Evolutionary conservation across 2,329 filamentous ascomycete species (phyloP).

Genomic region (Fusarium ambrosium): DNA sequence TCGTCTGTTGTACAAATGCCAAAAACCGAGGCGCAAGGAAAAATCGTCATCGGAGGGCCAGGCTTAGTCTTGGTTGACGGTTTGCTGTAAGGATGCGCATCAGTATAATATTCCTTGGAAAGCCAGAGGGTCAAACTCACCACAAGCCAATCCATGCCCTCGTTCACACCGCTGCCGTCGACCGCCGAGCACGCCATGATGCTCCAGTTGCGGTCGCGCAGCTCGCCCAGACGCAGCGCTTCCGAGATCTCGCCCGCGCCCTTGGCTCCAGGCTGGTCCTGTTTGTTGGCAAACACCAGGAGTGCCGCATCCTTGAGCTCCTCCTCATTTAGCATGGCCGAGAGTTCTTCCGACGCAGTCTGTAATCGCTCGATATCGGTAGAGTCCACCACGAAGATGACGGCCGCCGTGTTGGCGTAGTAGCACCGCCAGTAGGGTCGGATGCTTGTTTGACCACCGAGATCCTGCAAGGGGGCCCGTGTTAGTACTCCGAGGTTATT

Average conservation of each 20-base stretch:
- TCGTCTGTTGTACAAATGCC: constrained; percentile 52
- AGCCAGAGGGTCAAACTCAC: constrained; percentile 63
- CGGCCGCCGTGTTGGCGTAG: constrained; percentile 97
- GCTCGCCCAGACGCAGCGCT: constrained; percentile 87
- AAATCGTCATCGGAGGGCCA: constrained; percentile 23
- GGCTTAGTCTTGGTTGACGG: constrained; percentile 52
- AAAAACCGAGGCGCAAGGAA: constrained; percentile 36
- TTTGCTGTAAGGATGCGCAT: constrained; percentile 48
- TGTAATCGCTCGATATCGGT: constrained; percentile 96
- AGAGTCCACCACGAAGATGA: constrained; percentile 98
- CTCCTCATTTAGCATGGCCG: constrained; percentile 96
- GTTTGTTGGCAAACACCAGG: constrained; percentile 98
- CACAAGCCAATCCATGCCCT: constrained; percentile 99
- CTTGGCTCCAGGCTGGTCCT: constrained; percentile 97
- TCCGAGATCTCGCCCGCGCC: constrained; percentile 97
- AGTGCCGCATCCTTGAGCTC: constrained; percentile 93
- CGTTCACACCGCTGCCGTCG: constrained; percentile 92
- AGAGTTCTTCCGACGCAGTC: constrained; percentile 92
- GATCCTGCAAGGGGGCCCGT: constrained; percentile 69
- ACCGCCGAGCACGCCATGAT: constrained; percentile 98
- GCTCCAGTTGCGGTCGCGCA: constrained; percentile 98
- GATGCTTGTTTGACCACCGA: constrained; percentile 98
- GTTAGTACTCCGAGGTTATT: constrained; percentile 19
- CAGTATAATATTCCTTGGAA: background rate
- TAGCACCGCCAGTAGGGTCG: constrained; percentile 99